Conservation (phyloP, 139 green algal species). For the Pseudopediastrum boryanum region DNA sequence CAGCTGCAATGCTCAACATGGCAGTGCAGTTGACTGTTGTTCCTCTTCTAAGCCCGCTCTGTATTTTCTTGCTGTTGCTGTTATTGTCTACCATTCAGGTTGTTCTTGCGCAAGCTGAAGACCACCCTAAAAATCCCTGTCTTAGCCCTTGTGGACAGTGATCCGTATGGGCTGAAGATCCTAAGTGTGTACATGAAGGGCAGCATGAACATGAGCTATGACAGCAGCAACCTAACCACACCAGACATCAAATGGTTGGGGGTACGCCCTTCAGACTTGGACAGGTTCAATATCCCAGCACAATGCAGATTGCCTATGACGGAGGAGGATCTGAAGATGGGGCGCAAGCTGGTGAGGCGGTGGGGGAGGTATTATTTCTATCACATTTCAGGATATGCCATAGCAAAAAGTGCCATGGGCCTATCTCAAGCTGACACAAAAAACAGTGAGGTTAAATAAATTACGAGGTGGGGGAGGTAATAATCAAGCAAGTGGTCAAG, state of each 20-base stretch:
- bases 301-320: slow-evolving; percentile 96
- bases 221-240: slow-evolving; percentile 91
- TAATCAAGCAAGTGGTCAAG: too few relatives aligned
- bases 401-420: neutral
- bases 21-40: too few relatives aligned
- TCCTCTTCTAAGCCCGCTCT: too few relatives aligned
- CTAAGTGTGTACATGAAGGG: slow-evolving; percentile 95
- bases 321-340: slow-evolving; percentile 89
- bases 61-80: too few relatives aligned
- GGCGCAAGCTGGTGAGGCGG: slow-evolving; percentile 76
- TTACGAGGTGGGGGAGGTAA: too few relatives aligned
- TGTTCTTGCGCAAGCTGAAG: slow-evolving; percentile 92
- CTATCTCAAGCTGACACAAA: neutral
- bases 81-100: slow-evolving; percentile 52
- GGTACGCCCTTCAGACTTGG: slow-evolving; percentile 87
- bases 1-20: too few relatives aligned
- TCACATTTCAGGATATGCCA: too few relatives aligned
- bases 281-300: slow-evolving; percentile 90
- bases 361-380: neutral
- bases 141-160: slow-evolving; percentile 92
- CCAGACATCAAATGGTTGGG: slow-evolving; percentile 94
- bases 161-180: slow-evolving; percentile 98
- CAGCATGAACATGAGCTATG: slow-evolving; percentile 90
- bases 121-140: slow-evolving; percentile 89
- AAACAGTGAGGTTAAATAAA: too few relatives aligned